These are phyloP conservation scores for Argentina anserina DNA, from an alignment of 306 rosid species.

Conservation along the genomic window DNA sequence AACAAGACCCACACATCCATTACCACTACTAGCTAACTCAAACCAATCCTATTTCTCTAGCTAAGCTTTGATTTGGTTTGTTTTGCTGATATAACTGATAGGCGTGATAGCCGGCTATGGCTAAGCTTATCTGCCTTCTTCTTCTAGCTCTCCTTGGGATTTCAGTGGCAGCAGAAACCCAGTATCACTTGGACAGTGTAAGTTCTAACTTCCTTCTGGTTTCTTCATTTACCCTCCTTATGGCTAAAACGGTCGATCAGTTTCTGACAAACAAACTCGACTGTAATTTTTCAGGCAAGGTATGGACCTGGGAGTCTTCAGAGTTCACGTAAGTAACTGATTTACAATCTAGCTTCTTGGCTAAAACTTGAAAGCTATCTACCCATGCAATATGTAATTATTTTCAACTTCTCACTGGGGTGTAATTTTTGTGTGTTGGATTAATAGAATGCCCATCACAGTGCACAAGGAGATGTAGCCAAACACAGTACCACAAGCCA, in stretches of 20 bases:
- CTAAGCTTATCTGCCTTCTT: conserved; percentile 41
- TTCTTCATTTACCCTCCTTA: not conserved
- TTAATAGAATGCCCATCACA: conserved; percentile 4
- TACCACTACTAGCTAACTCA: not conserved
- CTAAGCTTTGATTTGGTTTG: not conserved
- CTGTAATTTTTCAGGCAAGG: conserved; percentile 26
- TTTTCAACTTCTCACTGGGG: not conserved
- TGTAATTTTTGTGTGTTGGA: not conserved
- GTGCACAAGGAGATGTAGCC: conserved; percentile 21
- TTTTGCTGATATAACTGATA: not conserved
- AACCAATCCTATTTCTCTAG: not conserved
- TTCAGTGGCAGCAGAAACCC: conserved; percentile 44
- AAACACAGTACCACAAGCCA: conserved; percentile 26
- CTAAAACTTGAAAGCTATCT: not conserved
- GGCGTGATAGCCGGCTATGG: conserved; percentile 15
- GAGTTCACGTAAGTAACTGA: conserved; percentile 36
- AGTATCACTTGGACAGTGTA: conserved; percentile 32
- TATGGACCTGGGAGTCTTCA: conserved; percentile 51
- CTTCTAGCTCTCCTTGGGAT: conserved; percentile 46
- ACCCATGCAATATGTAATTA: not conserved
- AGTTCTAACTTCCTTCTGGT: not conserved
- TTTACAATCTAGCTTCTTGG: not conserved
- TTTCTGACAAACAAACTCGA: not conserved
- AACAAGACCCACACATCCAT: conserved; percentile 1
- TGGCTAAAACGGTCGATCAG: not conserved